Conservation (phyloP, 805 yeast genomes). For the Starmerella ratchasimensis region DNA sequence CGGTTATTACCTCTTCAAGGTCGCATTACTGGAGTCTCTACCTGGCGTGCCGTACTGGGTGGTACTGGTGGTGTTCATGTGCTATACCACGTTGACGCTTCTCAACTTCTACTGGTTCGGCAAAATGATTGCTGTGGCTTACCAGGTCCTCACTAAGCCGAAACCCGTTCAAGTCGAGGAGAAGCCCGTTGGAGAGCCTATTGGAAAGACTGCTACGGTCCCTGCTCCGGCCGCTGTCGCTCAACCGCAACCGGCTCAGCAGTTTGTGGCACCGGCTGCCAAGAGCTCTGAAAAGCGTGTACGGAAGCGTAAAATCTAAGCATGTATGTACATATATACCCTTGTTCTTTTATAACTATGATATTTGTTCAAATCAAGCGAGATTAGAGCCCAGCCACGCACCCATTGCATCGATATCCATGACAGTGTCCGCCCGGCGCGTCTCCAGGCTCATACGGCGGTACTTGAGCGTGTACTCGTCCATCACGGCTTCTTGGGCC, state of each 20-base stretch:
- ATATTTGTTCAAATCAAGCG: neutral
- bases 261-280: neutral
- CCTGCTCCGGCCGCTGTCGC: too few relatives aligned
- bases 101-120: slow-evolving; percentile 77
- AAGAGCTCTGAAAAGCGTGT: neutral
- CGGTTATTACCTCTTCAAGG: slow-evolving; percentile 32
- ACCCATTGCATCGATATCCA: slow-evolving; percentile 52
- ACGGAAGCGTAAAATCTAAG: slow-evolving; percentile 2
- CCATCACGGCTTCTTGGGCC: slow-evolving; percentile 45
- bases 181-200: neutral
- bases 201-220: neutral
- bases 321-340: neutral
- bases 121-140: slow-evolving; percentile 47
- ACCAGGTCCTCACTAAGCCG: slow-evolving; percentile 8
- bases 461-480: slow-evolving; percentile 44
- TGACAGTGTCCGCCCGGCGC: slow-evolving; percentile 32
- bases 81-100: slow-evolving; percentile 50
- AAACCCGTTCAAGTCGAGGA: too few relatives aligned
- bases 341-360: too few relatives aligned
- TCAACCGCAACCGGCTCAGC: neutral
- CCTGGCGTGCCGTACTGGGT: slow-evolving; percentile 34
- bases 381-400: slow-evolving; percentile 27
- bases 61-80: slow-evolving; percentile 36
- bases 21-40: slow-evolving; percentile 20
- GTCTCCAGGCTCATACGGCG: slow-evolving; percentile 23